Base-by-base conservation (phyloP, 169 alveolate genomes). In the Babesia bovis region DNA sequence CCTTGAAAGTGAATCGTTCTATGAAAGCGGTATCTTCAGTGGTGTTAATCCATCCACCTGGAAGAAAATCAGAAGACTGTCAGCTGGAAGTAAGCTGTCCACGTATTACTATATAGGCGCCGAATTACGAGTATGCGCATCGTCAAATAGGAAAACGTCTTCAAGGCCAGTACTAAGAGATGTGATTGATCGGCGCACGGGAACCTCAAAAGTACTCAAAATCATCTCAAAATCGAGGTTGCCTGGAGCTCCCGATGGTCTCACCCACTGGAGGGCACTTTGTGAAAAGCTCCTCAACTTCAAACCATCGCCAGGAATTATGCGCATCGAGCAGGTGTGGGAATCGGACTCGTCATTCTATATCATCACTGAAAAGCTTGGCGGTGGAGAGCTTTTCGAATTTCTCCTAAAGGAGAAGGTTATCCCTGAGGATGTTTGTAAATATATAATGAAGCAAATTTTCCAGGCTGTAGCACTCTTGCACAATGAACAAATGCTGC, bases 351-450 rank as follows among this genome's bases (percentile, higher is more conserved):
- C 91, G 25, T 65, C 85, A 35, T 94, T 88, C 66, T 89, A 91
- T 44, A 68, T 94, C 33, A 93, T 92, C 13, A 85, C 90, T 79
- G 96, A 94, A 82, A 86, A 91, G 73, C 77, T 93, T 50, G 85
- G 82, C 58, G 97, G 97, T 4, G 95, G 95, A 7, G 97, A 94
- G 57, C 90, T 94, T 7, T 94, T 93, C 71, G 94, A 86, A 76
- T 94, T 91, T 66, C 72, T 94, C 44, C 85, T 90, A 30, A 85
- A 81, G 21, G 94, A 94, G 77, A 90, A 90, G 57, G 93, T 91
- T 21, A 90, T 94, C 4, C 95, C 95, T 15, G 97, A 94, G 78
- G 92, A 87, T 69, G 83, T 90, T 3, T 94, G 97, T 70, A 93
- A 91, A 74, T 89, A 90, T 71, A 93, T 94, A 15, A 84, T 93